Evolutionary conservation across 2,329 filamentous ascomycete genomes (phyloP).

Genomic region (Ophiostoma australiae): DNA sequence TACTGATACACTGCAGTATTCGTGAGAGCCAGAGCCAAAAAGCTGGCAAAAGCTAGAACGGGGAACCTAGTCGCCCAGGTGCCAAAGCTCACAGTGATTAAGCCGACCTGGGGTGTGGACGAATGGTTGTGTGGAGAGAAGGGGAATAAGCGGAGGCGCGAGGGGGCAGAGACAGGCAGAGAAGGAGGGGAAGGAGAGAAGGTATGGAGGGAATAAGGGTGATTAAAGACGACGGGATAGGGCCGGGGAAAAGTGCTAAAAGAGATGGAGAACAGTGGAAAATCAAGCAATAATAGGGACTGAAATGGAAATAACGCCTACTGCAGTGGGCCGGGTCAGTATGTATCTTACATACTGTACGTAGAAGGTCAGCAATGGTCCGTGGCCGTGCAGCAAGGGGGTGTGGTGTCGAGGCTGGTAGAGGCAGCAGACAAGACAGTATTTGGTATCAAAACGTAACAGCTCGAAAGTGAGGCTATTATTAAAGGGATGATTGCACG

Average conservation of each 20-base stretch:
- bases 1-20: too few species aligned
- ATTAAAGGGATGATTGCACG: neutral
- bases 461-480: neutral
- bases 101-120: neutral
- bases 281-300: neutral
- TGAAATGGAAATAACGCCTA: neutral
- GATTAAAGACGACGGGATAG: neutral
- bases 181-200: neutral
- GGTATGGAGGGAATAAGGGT: neutral
- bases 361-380: neutral
- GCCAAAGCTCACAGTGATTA: neutral
- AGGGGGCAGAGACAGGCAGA: neutral
- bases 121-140: constrained; percentile 2
- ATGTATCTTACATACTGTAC: too few species aligned
- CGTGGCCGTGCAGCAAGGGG: neutral
- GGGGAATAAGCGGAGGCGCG: neutral
- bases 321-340: neutral
- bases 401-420: neutral
- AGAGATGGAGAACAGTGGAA: neutral
- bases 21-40: neutral
- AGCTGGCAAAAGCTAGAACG: neutral
- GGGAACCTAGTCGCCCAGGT: neutral
- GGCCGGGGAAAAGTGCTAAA: neutral
- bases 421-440: neutral
- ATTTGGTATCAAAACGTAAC: neutral